Percentiles rank a stretch among this genome's conserved stretches.
Evolutionary conservation across 306 rosid species (phyloP).

Genomic region (Cotoneaster glaucophyllus): DNA sequence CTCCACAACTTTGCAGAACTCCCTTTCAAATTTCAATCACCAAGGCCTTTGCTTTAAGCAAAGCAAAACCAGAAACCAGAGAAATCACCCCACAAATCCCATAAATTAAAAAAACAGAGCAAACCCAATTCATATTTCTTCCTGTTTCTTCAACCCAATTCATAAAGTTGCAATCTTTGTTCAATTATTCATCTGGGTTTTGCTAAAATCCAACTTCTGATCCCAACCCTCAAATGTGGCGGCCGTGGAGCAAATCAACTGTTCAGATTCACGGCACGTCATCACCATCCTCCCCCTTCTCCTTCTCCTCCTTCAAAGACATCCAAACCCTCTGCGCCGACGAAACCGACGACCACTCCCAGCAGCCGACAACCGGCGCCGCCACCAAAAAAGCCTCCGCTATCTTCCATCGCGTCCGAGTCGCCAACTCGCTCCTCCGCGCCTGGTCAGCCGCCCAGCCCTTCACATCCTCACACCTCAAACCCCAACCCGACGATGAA

Average conservation of each 20-base stretch:
- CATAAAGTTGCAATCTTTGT: background rate
- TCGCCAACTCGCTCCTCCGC: slow-evolving; percentile 50
- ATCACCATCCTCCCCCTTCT: slow-evolving; percentile 50
- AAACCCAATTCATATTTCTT: background rate
- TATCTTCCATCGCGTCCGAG: slow-evolving; percentile 76
- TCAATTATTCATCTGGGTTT: background rate
- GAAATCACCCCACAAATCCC: background rate
- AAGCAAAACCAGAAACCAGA: slow-evolving; percentile 2
- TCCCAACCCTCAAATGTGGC: slow-evolving; percentile 68
- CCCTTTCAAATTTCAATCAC: slow-evolving; percentile 18
- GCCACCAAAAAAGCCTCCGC: slow-evolving; percentile 30
- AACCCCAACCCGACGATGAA: slow-evolving; percentile 5
- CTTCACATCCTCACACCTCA: background rate
- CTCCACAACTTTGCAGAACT: slow-evolving; percentile 9
- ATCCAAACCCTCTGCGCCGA: slow-evolving; percentile 62
- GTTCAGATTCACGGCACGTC: slow-evolving; percentile 45
- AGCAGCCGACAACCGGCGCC: slow-evolving; percentile 5
- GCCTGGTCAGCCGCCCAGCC: slow-evolving; percentile 28
- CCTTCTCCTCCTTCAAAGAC: slow-evolving; percentile 86
- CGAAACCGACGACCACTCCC: slow-evolving; percentile 23
- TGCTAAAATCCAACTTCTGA: background rate
- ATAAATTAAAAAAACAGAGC: background rate
- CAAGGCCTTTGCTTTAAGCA: slow-evolving; percentile 42
- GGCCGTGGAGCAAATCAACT: slow-evolving; percentile 69
- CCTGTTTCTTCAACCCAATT: background rate